Evolutionary conservation across 495 filamentous ascomycete genomes (phyloP), one percentile per base, ranked within the genome.

Genomic region (Endocarpon pusillum): DNA sequence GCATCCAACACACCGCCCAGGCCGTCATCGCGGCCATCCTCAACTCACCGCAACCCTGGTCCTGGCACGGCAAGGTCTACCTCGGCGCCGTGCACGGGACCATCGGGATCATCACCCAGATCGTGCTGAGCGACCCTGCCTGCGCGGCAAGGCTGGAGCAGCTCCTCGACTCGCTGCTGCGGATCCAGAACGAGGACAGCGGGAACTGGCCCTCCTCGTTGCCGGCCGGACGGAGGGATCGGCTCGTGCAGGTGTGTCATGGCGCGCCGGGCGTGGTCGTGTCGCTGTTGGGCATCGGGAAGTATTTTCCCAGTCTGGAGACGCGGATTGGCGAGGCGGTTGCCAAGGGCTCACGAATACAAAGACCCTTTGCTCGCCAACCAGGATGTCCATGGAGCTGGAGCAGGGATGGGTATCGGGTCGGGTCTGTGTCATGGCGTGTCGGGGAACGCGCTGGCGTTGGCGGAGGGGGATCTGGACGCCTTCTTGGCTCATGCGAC

Each of bases 161-260:
- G 4, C 42, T 59, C n/a, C 36, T 77, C 1, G 45, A 44, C 3
- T 38, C 48, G 7, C 39, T 76, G 7, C 44, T 79, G 1, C 51
- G 41, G n/a, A 16, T 40, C 34, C 64, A 67, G 38, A 35, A 30
- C 11, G 1, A 19, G 3, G 49, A 50, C 1, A 35, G 19, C 28
- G 64, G 66, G 0, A 69, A 69, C 33, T 68, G 63, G 56, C 57
- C 61, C 1, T 42, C 45, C 8, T 19, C n/a, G 21, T 25, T 32
- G n/a, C 14, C 19, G 1, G 24, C 30, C 1, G 42, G 43, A 11
- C 59, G 54, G 19, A 51, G 47, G 14, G 62, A 65, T 30, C 35
- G 51, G 0, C 55, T 75, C 2, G 71, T 78, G 2, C 74, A 78
- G 49, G 67, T 76, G 45, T 78, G 74, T 45, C 74, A 78, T 42